Evolutionary conservation across 176 grass and related monocot genomes (phyloP).

Genomic region (Dendrocalamus sinicus): DNA sequence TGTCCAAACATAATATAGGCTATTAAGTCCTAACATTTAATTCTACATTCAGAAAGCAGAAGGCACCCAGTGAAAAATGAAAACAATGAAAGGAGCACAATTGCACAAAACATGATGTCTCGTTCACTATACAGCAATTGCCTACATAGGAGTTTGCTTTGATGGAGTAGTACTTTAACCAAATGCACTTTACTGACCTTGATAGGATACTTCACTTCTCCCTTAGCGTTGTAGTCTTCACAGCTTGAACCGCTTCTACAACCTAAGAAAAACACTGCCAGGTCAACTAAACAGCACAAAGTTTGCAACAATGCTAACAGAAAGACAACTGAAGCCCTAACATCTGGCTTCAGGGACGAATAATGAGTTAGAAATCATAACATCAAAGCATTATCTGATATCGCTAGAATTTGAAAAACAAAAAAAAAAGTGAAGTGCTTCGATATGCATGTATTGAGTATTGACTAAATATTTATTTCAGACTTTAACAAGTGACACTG

Average conservation of each 20-base stretch:
- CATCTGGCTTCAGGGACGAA: neutral
- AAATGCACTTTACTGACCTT: constrained; percentile 60
- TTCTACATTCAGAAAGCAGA: neutral
- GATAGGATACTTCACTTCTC: constrained; percentile 93
- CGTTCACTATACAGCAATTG: neutral
- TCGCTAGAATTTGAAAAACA: neutral
- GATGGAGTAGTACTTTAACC: neutral
- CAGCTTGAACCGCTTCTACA: constrained; percentile 88
- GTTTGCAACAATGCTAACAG: neutral
- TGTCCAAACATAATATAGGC: neutral
- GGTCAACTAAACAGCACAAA: neutral
- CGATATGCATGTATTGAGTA: neutral
- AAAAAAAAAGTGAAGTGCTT: neutral
- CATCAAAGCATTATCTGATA: neutral
- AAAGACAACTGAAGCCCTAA: neutral
- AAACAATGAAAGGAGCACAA: neutral
- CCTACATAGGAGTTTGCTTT: neutral
- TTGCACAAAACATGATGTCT: neutral
- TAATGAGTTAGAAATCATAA: constrained; percentile 2
- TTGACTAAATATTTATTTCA: neutral
- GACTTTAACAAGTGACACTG: neutral
- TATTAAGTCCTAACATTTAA: neutral
- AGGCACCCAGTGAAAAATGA: neutral
- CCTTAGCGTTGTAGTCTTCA: constrained; percentile 82
- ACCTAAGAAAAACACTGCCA: constrained; percentile 59